Conservation (phyloP, 495 filamentous ascomycete genomes). For the Neurospora tetrasperma region DNA sequence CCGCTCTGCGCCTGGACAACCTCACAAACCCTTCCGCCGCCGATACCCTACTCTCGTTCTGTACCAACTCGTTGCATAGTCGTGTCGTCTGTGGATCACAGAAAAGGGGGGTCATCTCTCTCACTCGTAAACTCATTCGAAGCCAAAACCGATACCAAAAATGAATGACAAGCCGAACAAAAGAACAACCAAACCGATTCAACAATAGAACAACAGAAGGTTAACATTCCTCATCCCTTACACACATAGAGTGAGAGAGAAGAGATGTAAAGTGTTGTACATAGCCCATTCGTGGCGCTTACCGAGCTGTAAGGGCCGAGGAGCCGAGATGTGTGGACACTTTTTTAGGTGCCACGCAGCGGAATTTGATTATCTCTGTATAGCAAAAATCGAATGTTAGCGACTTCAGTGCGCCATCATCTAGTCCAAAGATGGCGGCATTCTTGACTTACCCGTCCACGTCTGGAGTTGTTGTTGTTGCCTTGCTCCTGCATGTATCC, state of each 20-base stretch:
- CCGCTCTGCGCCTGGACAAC: not conserved
- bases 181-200: not conserved
- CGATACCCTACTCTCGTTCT: not conserved
- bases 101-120: not conserved
- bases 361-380: not conserved
- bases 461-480: slow-evolving; percentile 27
- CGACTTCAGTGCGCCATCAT: not conserved
- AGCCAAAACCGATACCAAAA: not conserved
- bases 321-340: not conserved
- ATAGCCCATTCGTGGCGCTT: not conserved
- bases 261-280: not conserved
- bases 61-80: not conserved
- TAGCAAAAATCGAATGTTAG: not conserved
- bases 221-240: not conserved
- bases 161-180: not conserved
- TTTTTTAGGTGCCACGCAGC: not conserved
- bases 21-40: not conserved
- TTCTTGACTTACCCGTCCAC: slow-evolving; percentile 41
- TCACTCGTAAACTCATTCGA: not conserved
- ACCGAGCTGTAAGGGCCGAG: not conserved
- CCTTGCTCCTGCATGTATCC: slow-evolving; percentile 39
- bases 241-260: not conserved
- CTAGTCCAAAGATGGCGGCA: no score
- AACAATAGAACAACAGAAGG: not conserved
- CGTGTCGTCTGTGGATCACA: not conserved